Conservation (phyloP, 2,329 filamentous ascomycete species). For the Ophiocordyceps sinensis region DNA sequence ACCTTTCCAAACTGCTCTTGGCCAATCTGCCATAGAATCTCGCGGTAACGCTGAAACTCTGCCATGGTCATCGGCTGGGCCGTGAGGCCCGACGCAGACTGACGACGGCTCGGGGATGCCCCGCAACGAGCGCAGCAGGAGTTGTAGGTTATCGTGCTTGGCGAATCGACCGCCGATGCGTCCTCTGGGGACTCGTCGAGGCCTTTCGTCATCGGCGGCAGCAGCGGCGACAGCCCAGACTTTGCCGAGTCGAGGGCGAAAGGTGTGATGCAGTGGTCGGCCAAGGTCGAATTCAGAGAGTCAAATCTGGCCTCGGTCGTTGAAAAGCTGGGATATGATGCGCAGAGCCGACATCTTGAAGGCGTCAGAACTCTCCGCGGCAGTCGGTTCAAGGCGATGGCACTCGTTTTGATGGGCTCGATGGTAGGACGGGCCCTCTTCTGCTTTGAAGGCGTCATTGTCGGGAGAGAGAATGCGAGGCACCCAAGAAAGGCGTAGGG, state of each 20-base stretch:
- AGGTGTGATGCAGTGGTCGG: neutral
- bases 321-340: neutral
- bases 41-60: constrained; percentile 11
- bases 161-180: neutral
- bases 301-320: neutral
- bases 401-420: constrained; percentile 4
- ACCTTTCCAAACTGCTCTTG: constrained; percentile 5
- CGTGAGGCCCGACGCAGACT: too few relatives aligned
- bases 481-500: neutral
- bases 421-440: neutral
- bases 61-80: constrained; percentile 3
- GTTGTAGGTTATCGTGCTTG: neutral
- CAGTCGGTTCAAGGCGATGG: neutral
- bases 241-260: neutral
- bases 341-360: too few relatives aligned
- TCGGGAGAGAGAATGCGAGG: neutral
- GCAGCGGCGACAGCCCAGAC: neutral
- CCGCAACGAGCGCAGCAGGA: neutral
- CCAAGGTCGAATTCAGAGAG: neutral
- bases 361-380: neutral
- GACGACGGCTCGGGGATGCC: too few relatives aligned
- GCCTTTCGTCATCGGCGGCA: neutral
- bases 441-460: neutral
- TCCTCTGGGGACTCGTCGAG: neutral
- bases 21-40: constrained; percentile 9